phyloP scores from a whole-genome alignment of 2,329 filamentous ascomycete species.

The Phialophora tarda region DNA sequence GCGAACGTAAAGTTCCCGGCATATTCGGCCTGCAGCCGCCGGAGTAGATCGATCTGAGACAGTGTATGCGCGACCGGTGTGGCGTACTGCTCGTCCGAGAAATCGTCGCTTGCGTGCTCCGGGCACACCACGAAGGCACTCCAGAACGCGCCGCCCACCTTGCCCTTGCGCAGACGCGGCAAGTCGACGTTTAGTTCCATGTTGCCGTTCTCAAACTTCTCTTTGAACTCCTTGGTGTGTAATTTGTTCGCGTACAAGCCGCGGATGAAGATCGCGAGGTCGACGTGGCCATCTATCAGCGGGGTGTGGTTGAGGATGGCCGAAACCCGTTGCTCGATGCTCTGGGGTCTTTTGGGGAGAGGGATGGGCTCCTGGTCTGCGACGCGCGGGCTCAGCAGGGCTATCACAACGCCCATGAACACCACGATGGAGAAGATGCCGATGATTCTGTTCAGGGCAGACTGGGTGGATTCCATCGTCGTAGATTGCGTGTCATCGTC shows the following conservation, averaged over 20 bases:
- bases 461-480: slow-evolving; percentile 24
- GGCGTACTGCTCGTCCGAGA: slow-evolving; percentile 41
- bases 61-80: slow-evolving; percentile 70
- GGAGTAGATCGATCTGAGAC: slow-evolving; percentile 75
- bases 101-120: slow-evolving; percentile 59
- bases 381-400: slow-evolving; percentile 29
- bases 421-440: slow-evolving; percentile 37
- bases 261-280: slow-evolving; percentile 77
- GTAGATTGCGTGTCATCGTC: slow-evolving; percentile 29
- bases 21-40: slow-evolving; percentile 67
- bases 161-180: slow-evolving; percentile 71
- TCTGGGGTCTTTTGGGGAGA: slow-evolving; percentile 24
- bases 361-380: slow-evolving; percentile 20
- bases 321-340: slow-evolving; percentile 49
- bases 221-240: slow-evolving; percentile 73
- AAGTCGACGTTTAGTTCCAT: slow-evolving; percentile 77
- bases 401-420: slow-evolving; percentile 33
- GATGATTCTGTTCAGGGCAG: slow-evolving; percentile 29
- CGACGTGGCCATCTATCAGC: slow-evolving; percentile 80
- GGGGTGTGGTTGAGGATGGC: slow-evolving; percentile 55
- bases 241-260: slow-evolving; percentile 75
- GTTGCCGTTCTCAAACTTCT: slow-evolving; percentile 73
- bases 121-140: slow-evolving; percentile 83
- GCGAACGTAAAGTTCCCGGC: slow-evolving; percentile 64
- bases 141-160: slow-evolving; percentile 89